Conservation (phyloP, 176 grass and related monocot genomes). For the Raddia distichophylla region DNA sequence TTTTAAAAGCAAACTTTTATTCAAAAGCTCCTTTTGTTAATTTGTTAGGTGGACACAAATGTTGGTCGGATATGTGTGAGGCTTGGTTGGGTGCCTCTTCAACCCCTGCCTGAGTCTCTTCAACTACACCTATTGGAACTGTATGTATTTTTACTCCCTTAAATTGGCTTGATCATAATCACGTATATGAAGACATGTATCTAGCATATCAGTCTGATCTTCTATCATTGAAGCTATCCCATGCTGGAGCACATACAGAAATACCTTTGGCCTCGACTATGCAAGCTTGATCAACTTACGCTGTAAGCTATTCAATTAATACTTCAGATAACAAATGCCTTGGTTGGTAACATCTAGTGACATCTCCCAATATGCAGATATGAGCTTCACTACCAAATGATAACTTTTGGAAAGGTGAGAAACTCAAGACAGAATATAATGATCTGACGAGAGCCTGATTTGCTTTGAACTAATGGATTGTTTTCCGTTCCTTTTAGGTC, state of each 20-base stretch:
- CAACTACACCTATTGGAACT: slow-evolving; percentile 84
- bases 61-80: slow-evolving; percentile 91
- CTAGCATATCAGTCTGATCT: slow-evolving; percentile 29
- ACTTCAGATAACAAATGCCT: slow-evolving; percentile 21
- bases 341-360: slow-evolving; percentile 5
- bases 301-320: slow-evolving; percentile 59
- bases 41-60: slow-evolving; percentile 84
- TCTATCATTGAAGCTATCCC: slow-evolving; percentile 70
- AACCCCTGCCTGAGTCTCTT: slow-evolving; percentile 85
- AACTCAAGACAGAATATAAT: slow-evolving; percentile 13
- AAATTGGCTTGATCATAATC: slow-evolving; percentile 25
- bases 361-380: slow-evolving; percentile 54
- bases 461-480: slow-evolving; percentile 21
- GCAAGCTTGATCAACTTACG: slow-evolving; percentile 86
- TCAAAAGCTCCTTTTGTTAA: slow-evolving; percentile 38
- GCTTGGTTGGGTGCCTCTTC: slow-evolving; percentile 94
- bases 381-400: slow-evolving; percentile 98
- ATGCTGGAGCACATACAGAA: slow-evolving; percentile 90
- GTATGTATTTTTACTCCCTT: slow-evolving; percentile 49
- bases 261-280: slow-evolving; percentile 93
- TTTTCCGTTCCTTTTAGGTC: slow-evolving; percentile 52
- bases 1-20: slow-evolving; percentile 21
- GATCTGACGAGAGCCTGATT: background rate
- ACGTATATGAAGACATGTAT: slow-evolving; percentile 2
- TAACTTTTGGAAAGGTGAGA: slow-evolving; percentile 95